phyloP scores from a whole-genome alignment of 352 stramenopile genomes.

The Elongisporangium prolatum region DNA sequence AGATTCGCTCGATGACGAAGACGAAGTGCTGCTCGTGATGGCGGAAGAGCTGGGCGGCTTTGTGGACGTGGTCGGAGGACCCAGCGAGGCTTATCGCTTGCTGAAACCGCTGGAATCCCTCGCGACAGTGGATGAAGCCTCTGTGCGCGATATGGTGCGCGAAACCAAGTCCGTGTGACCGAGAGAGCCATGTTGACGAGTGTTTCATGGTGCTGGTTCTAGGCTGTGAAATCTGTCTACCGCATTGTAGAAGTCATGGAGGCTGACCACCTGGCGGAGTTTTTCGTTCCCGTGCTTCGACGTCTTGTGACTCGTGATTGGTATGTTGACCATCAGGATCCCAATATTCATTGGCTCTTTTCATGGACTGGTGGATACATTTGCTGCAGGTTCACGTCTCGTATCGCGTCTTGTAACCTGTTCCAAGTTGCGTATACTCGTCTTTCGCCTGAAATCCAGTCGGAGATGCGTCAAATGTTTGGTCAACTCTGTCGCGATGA shows the following conservation, averaged over 20 bases:
- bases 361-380: neutral
- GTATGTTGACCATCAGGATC: constrained; percentile 70
- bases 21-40: constrained; percentile 96
- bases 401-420: constrained; percentile 80
- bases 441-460: constrained; percentile 55
- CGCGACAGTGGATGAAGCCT: constrained; percentile 92
- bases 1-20: constrained; percentile 97
- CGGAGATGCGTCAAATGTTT: constrained; percentile 90
- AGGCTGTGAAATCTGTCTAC: constrained; percentile 88
- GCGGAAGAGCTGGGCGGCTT: constrained; percentile 91
- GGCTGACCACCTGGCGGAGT: constrained; percentile 73
- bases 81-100: constrained; percentile 82
- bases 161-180: too few species aligned
- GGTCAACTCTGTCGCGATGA: constrained; percentile 93
- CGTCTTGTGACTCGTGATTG: constrained; percentile 95
- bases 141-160: constrained; percentile 88
- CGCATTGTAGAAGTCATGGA: constrained; percentile 86
- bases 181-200: neutral
- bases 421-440: constrained; percentile 71
- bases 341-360: neutral
- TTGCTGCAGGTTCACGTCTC: constrained; percentile 65
- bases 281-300: constrained; percentile 93
- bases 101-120: constrained; percentile 94
- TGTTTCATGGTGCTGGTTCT: too few species aligned
- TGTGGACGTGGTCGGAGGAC: constrained; percentile 88